Conservation (phyloP, 2,329 filamentous ascomycete genomes). For the Colletotrichum godetiae region DNA sequence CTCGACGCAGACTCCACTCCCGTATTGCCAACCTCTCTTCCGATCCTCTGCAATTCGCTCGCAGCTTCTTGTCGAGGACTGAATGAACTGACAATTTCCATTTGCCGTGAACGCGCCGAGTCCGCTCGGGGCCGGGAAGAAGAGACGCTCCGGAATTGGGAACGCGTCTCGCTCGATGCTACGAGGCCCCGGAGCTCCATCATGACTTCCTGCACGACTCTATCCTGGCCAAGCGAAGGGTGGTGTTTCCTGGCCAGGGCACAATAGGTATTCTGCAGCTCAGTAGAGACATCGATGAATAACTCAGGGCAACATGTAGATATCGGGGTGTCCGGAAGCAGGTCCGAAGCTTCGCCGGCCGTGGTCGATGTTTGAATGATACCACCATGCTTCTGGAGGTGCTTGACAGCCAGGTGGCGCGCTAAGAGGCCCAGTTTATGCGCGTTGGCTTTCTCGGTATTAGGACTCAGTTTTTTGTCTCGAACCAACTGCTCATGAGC, state of each 20-base stretch:
- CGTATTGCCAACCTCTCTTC: conserved; percentile 5
- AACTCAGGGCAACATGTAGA: conserved; percentile 62
- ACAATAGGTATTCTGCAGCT: conserved; percentile 63
- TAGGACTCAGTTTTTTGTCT: conserved; percentile 46
- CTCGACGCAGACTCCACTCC: neutral
- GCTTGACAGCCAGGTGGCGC: conserved; percentile 55
- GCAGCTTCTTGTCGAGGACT: conserved; percentile 25
- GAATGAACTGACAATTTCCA: conserved; percentile 31
- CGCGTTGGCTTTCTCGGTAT: conserved; percentile 47
- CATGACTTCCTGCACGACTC: conserved; percentile 60
- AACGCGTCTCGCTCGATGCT: neutral
- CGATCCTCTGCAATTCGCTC: conserved; percentile 4
- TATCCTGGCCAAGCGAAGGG: conserved; percentile 53
- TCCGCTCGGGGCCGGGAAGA: conserved; percentile 23
- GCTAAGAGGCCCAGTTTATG: conserved; percentile 53
- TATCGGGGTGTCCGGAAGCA: conserved; percentile 44
- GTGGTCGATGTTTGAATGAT: conserved; percentile 47
- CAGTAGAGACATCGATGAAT: conserved; percentile 56
- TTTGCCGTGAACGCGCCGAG: conserved; percentile 30
- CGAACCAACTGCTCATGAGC: conserved; percentile 56
- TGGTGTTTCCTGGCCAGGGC: conserved; percentile 56
- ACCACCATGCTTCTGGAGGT: conserved; percentile 58
- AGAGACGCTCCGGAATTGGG: neutral
- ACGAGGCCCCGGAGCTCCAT: conserved; percentile 31
- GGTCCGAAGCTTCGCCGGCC: conserved; percentile 42